Conservation (phyloP, 2,329 filamentous ascomycete species). For the Colletotrichum higginsianum region DNA sequence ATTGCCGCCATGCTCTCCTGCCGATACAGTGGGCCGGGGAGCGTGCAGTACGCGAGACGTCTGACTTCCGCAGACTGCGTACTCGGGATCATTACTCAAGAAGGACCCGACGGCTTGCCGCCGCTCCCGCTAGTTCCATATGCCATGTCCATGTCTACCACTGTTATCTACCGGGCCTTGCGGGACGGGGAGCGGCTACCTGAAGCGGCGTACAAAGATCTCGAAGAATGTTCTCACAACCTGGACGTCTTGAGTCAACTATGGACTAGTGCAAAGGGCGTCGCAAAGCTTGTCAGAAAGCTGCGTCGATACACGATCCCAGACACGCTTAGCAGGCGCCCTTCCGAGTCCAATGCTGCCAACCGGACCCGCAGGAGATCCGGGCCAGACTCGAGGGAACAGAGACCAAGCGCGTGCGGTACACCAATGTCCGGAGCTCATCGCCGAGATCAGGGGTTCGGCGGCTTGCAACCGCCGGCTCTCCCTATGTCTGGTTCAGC, state of each 20-base stretch:
- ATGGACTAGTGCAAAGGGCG: slow-evolving; percentile 41
- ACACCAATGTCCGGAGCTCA: too few species aligned
- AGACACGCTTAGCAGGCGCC: neutral
- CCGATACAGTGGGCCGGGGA: slow-evolving; percentile 43
- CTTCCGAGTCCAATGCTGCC: neutral
- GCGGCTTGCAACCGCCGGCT: neutral
- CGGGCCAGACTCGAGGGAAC: too few species aligned
- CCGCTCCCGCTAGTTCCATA: slow-evolving; percentile 44
- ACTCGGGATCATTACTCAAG: slow-evolving; percentile 34
- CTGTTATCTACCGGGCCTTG: slow-evolving; percentile 44
- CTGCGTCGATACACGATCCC: slow-evolving; percentile 15
- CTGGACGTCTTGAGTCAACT: slow-evolving; percentile 28
- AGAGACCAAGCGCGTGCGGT: neutral
- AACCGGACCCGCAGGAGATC: neutral
- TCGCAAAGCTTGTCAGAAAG: slow-evolving; percentile 37
- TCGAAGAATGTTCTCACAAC: slow-evolving; percentile 37
- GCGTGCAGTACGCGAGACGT: slow-evolving; percentile 40
- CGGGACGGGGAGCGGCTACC: slow-evolving; percentile 37
- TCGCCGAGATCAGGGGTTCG: neutral
- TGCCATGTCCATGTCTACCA: slow-evolving; percentile 44
- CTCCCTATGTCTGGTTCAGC: neutral
- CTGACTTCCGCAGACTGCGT: slow-evolving; percentile 41
- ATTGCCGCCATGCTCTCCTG: slow-evolving; percentile 45
- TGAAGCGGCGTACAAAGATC: slow-evolving; percentile 27
- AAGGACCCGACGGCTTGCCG: slow-evolving; percentile 32